Evolutionary conservation across 306 rosid genomes (phyloP), one percentile per base, ranked within the genome.

Genomic region (Cotoneaster glaucophyllus): DNA sequence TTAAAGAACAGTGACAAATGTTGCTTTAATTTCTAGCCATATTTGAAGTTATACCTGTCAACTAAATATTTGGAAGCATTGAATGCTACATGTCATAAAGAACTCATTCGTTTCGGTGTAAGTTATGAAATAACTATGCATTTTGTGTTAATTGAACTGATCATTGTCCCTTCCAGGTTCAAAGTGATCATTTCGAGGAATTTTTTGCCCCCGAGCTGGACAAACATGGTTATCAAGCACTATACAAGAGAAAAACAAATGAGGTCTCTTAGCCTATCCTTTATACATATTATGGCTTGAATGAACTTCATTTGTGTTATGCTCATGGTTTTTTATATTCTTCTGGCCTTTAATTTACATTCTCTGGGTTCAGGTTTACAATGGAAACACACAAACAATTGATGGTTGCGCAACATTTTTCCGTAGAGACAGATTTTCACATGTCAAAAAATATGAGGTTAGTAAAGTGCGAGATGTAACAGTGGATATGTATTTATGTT

Each of bases 401-500:
- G 99, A 96, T 57, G 98, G 99, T 34, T 96, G 99, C 88, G 99
- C 99, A 37, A 96, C 99, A 71, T 96, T 96, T 88, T 96, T 89
- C 84, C 99, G 98, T 48, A 85, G 97, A 85, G 99, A 96, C 81
- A 92, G 96, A 89, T 96, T 96, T 80, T 82, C 93, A 2, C 97
- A 90, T 74, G 96, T 95, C 69, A 95, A 95, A 79, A 95, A 95
- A 95, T 95, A 95, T 53, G 99, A 95, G 99, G 99, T 92, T 63
- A 26, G 50, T 37, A 28, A 26, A 8, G 22, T 17, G 22, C 22
- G 12, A 76, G 26, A 44, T 3, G 4, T 21, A 5, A 11, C 17
- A 31, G 22, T 31, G 4, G 10, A 18, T 63, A n/a, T 8, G 18
- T 34, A 11, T 21, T 54, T 15, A 63, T 37, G 62, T 66, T 58